phyloP scores from a whole-genome alignment of 768 basidiomycete species.

The Daedaleopsis sinensis region DNA sequence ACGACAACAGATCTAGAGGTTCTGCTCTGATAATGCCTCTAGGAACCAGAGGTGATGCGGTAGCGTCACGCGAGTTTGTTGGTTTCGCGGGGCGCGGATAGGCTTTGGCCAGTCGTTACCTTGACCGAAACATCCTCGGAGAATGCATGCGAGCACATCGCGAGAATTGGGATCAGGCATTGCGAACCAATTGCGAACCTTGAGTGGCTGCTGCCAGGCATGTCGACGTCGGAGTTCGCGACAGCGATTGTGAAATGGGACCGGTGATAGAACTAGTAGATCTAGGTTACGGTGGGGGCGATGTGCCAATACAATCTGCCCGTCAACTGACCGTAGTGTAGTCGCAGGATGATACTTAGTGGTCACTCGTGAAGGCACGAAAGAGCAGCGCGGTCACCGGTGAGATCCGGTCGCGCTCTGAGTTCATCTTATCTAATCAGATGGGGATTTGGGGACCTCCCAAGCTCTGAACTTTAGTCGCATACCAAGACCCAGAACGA shows the following conservation, averaged over 20 bases:
- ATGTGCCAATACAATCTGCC: not conserved
- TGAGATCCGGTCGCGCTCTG: too few species aligned
- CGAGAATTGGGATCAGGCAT: not conserved
- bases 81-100: too few species aligned
- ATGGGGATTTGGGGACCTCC: too few species aligned
- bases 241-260: not conserved
- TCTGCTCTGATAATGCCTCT: not conserved
- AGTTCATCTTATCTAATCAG: too few species aligned
- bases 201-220: conserved; percentile 12
- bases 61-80: not conserved
- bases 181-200: not conserved
- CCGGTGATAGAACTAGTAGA: not conserved
- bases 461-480: too few species aligned
- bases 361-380: not conserved
- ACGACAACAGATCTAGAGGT: too few species aligned
- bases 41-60: not conserved
- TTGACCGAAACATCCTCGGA: not conserved
- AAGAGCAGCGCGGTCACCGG: too few species aligned
- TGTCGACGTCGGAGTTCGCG: conserved; percentile 7
- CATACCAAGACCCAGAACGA: too few species aligned
- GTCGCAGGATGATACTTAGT: not conserved
- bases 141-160: not conserved
- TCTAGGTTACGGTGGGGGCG: not conserved
- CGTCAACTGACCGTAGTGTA: conserved; percentile 4
- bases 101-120: too few species aligned